A percentile compares a stretch with the other conserved stretches of the same genome.
Evolutionary conservation across 1,284 basidiomycete genomes (phyloP).

Genomic region (Golubevia sp.): DNA sequence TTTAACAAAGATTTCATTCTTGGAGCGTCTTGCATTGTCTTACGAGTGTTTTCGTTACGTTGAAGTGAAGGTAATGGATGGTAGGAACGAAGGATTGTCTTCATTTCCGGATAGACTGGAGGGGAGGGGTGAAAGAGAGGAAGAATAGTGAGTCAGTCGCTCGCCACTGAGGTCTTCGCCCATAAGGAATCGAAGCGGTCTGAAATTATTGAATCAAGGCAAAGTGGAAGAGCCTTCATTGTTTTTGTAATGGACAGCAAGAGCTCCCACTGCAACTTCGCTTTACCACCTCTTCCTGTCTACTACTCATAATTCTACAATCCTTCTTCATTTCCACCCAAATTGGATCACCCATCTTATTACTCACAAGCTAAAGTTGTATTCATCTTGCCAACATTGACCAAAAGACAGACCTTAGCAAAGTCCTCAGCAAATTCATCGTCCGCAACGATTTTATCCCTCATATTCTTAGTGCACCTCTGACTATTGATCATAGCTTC

Average conservation of each 20-base stretch:
- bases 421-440: conserved; percentile 80
- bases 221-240: too few relatives aligned
- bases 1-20: conserved; percentile 77
- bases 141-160: neutral
- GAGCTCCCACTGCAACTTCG: too few relatives aligned
- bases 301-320: too few relatives aligned
- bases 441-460: conserved; percentile 79
- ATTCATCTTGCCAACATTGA: conserved; percentile 90
- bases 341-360: too few relatives aligned
- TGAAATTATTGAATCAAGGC: too few relatives aligned
- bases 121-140: neutral
- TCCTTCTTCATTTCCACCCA: too few relatives aligned
- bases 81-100: conserved; percentile 78
- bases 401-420: conserved; percentile 77
- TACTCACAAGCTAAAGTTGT: conserved; percentile 86
- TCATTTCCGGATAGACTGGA: conserved; percentile 70
- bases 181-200: too few relatives aligned
- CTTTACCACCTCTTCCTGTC: too few relatives aligned
- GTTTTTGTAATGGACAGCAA: too few relatives aligned
- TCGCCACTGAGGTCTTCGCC: too few relatives aligned
- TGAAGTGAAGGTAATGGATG: conserved; percentile 81
- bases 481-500: conserved; percentile 76
- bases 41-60: conserved; percentile 67
- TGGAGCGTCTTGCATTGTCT: conserved; percentile 79
- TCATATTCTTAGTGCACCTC: conserved; percentile 83